Conservation (phyloP, 371 early-diverging fungal species). For the Modicella reniformis region DNA sequence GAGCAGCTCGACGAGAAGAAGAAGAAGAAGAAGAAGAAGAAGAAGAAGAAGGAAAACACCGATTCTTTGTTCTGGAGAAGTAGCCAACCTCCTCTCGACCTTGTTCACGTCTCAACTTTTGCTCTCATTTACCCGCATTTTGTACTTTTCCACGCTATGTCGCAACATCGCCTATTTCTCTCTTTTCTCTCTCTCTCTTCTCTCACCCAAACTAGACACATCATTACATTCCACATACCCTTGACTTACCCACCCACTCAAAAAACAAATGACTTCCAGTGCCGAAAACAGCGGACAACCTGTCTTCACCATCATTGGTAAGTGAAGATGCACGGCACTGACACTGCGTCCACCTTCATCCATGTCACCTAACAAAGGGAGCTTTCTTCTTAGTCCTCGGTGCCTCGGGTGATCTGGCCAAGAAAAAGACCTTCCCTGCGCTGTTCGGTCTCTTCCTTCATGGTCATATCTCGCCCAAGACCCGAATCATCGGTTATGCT, state of each 20-base stretch:
- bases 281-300: slow-evolving; percentile 55
- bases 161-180: too few relatives aligned
- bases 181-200: slow-evolving; percentile 21
- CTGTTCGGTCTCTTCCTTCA: slow-evolving; percentile 87
- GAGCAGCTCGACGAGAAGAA: too few relatives aligned
- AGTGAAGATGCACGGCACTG: slow-evolving; percentile 12
- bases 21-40: too few relatives aligned
- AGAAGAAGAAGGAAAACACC: too few relatives aligned
- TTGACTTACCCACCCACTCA: slow-evolving; percentile 21
- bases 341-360: too few relatives aligned
- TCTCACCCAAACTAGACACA: too few relatives aligned
- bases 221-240: neutral
- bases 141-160: slow-evolving; percentile 39
- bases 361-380: neutral
- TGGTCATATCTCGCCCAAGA: slow-evolving; percentile 79
- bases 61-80: too few relatives aligned
- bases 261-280: slow-evolving; percentile 50
- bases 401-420: slow-evolving; percentile 95
- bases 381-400: slow-evolving; percentile 74
- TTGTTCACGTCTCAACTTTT: neutral
- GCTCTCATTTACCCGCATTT: slow-evolving; percentile 23
- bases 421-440: slow-evolving; percentile 98
- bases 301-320: slow-evolving; percentile 65
- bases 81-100: slow-evolving; percentile 8
- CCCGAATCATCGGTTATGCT: slow-evolving; percentile 94